Base-by-base conservation (phyloP, 2,329 filamentous ascomycete species). In the Phialophora verrucosa region DNA sequence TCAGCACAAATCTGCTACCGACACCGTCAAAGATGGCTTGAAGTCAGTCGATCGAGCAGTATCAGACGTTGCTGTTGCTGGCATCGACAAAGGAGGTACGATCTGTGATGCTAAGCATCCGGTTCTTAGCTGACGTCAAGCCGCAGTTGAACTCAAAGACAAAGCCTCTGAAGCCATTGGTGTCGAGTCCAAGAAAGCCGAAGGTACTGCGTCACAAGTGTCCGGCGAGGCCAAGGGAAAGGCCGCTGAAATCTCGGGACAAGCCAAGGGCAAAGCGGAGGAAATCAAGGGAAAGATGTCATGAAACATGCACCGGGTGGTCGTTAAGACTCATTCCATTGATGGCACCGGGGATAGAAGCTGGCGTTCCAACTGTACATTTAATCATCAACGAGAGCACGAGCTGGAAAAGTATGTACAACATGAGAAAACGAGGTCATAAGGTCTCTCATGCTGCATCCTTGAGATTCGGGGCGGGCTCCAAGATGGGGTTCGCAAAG, bases 11-110 rank as follows among this genome's bases (percentile, higher is more conserved):
- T 79, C 82, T 49, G 81, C 83, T 42, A 76, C 85, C 56, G 85
- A 88, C 53, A 74, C 79, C 6, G 83, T 83, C 70, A 88, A 88
- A 76, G 85, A 88, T 50, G 82, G 84, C 0, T 75, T 85, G 55
- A 86, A 88, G 78, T 81, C 79, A 62, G 84, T 85, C 23, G 86
- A 89, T 75, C 79, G 83, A 67, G 80, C 80, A 25, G 81, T 87
- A 42, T 83, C 85, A 0, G 80, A 86, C 74, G 83, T 78, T 29
- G 83, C 83, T 11, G 84, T 89, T 25, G 85, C 85, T 77, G 87
- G 87, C 54, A 87, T 89, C 68, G 84, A 90, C 77, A 86, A 82
- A 72, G 84, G 85, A 66, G 82, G 87, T 88, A 84, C 66, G 86
- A 82, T 35, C 2, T 69, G 17, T 27, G 62, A 42, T 44, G 8